A percentile compares a stretch with the other conserved stretches of the same genome.
These are phyloP conservation scores for Venturia pyrina DNA, from an alignment of 2,329 filamentous ascomycete genomes.

Conservation along the genomic window DNA sequence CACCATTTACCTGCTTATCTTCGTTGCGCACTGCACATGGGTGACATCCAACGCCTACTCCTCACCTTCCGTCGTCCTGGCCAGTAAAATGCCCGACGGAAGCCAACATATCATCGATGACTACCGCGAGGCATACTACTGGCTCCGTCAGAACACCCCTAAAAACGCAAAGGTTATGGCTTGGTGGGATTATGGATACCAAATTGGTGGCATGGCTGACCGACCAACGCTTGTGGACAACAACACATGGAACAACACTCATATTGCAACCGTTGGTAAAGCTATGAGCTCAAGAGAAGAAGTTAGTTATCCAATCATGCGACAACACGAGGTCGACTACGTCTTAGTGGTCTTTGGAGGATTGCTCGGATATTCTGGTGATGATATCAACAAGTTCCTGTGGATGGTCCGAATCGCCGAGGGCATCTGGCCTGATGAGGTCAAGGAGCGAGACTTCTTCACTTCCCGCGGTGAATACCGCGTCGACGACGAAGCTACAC, in stretches of 20 bases:
- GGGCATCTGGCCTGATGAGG: constrained; percentile 98
- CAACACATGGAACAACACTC: constrained; percentile 99
- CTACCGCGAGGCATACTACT: constrained; percentile 98
- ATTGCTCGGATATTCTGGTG: constrained; percentile 90
- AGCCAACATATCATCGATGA: constrained; percentile 98
- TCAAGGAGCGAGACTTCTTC: constrained; percentile 95
- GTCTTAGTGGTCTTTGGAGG: constrained; percentile 96
- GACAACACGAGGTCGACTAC: constrained; percentile 97
- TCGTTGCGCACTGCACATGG: constrained; percentile 98
- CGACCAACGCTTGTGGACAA: constrained; percentile 95
- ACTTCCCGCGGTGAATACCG: constrained; percentile 88
- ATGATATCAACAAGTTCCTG: constrained; percentile 99
- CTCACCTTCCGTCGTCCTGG: constrained; percentile 91
- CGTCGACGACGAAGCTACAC: constrained; percentile 84
- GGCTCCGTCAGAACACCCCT: constrained; percentile 93
- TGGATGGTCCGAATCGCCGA: constrained; percentile 99
- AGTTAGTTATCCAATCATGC: constrained; percentile 97
- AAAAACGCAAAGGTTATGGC: constrained; percentile 98
- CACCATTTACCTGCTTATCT: constrained; percentile 75
- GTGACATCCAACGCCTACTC: constrained; percentile 99
- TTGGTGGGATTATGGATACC: constrained; percentile 99
- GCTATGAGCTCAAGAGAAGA: constrained; percentile 97
- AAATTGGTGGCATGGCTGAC: constrained; percentile 99
- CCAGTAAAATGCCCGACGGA: constrained; percentile 84
- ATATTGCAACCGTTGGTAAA: constrained; percentile 97